Evolutionary conservation across 371 early-diverging fungal species (phyloP), one percentile per base, ranked within the genome.

Genomic region (Phascolomyces articulosus): DNA sequence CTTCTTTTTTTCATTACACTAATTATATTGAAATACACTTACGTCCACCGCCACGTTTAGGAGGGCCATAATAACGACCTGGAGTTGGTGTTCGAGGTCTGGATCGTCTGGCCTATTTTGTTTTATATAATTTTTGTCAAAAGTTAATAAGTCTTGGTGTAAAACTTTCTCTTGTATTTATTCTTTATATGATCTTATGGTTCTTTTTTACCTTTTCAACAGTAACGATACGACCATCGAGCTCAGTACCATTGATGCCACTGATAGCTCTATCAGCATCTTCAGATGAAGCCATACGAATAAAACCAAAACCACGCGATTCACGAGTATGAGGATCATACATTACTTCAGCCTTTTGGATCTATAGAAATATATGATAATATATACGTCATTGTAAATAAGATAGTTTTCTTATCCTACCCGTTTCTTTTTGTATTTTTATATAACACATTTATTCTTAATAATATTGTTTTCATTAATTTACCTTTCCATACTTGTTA

Each of bases 11-110:
- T 34, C 34, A 9, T 34, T 34, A 34, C 34, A 34, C 29, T 20
- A 13, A 27, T 15, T 24, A 26, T 18, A 54, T 13, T 41, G 4
- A 54, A 27, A 60, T 40, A 57, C 48, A 69, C 73, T 73, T 73
- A 69, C 73, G 67, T 66, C 73, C 78, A 24, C 44, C 38, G 13
- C 38, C 44, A 55, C 88, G 83, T 60, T 88, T 90, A 47, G 92
- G 90, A n/a, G 91, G 91, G 9, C 95, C 95, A 75, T 86, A 85
- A 80, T 95, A 95, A 53, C 87, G 88, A 53, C 95, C 95, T 60
- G 95, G 95, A 55, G 95, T 95, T 23, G 95, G 95, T 38, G 92
- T 88, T 64, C 95, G 82, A 21, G 94, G 90, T 58, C 88, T 77
- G 26, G 85, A 80, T 51, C 95, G 82, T 66, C 85, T 87, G 18